phyloP scores from a whole-genome alignment of 2,329 filamentous ascomycete genomes.

The Aureobasidium sp. region DNA sequence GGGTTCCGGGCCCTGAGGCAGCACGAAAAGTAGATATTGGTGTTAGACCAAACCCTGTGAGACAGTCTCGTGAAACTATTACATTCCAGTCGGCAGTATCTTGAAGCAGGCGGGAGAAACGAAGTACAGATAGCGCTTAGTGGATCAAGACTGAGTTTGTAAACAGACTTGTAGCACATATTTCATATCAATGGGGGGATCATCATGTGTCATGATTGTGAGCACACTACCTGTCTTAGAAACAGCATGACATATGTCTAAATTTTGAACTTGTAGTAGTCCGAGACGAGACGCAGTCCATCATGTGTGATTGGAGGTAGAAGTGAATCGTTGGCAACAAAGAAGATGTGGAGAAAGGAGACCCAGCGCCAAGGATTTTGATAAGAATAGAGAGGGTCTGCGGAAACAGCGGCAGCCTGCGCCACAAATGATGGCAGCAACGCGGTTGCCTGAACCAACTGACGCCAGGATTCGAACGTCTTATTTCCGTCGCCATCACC shows the following conservation, averaged over 20 bases:
- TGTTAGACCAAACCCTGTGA: no score
- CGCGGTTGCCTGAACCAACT: conserved; percentile 5
- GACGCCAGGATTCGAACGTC: neutral
- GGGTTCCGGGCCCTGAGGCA: no score
- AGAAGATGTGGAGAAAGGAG: neutral
- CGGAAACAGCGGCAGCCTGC: neutral
- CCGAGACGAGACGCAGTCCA: neutral
- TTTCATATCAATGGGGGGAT: neutral
- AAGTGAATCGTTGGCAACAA: neutral
- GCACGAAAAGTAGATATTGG: no score
- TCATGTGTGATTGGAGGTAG: neutral
- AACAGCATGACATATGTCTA: neutral
- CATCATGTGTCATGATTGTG: no score
- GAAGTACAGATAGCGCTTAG: neutral
- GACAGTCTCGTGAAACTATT: no score
- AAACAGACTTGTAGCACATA: neutral
- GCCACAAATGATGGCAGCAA: neutral
- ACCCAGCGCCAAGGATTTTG: neutral
- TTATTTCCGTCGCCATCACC: neutral
- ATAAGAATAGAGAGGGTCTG: neutral
- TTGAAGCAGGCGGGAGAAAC: neutral
- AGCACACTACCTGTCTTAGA: neutral
- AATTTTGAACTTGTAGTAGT: neutral
- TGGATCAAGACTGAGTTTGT: neutral
- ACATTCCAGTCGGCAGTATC: no score